Base-by-base conservation (phyloP, 345 rosid genomes). In the Arabis hirsuta region DNA sequence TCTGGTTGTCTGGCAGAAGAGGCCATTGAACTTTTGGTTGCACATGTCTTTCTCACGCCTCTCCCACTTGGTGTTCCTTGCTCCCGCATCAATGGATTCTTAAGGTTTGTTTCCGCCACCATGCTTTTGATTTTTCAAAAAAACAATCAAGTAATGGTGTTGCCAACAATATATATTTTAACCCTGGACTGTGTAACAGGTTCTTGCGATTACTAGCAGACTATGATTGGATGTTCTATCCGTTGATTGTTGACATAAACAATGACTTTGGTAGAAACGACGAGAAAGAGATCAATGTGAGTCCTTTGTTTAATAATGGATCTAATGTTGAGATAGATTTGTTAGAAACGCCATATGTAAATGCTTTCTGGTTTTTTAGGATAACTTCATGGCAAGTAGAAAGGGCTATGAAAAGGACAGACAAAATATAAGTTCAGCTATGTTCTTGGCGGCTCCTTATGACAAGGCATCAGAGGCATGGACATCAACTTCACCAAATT, bases 401-500 rank as follows among this genome's bases (percentile, higher is more conserved):
- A 87, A 87, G 71, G 79, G 55, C 11, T 71, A 70, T 26, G 90
- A 85, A 65, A 80, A 78, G 55, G 83, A 83, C 74, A 34, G 39
- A 14, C 85, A 83, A 81, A 82, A 79, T 59, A 64, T 80, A 75
- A 80, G 79, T 62, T 80, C 90, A 31, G 85, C 90, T 48, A 88
- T 91, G 97, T 94, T 91, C 83, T 72, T 91, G 74, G 92, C 95
- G 24, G 89, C 96, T 34, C 81, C 95, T 54, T 91, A 91, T 76
- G 98, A 94, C 79, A 89, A 81, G 83, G 86, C 87, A 82, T 94
- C 97, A 34, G 98, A 89, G 69, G 91, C 92, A 51, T 94, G 98
- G 98, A 94, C 98, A 20, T 19, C 81, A 56, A 67, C 50, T 65
- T 85, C 90, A 2, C 98, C 96, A 47, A 94, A 71, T 79, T 51